These are phyloP conservation scores for Dothistroma septosporum DNA, from an alignment of 2,329 filamentous ascomycete genomes.

Conservation along the genomic window DNA sequence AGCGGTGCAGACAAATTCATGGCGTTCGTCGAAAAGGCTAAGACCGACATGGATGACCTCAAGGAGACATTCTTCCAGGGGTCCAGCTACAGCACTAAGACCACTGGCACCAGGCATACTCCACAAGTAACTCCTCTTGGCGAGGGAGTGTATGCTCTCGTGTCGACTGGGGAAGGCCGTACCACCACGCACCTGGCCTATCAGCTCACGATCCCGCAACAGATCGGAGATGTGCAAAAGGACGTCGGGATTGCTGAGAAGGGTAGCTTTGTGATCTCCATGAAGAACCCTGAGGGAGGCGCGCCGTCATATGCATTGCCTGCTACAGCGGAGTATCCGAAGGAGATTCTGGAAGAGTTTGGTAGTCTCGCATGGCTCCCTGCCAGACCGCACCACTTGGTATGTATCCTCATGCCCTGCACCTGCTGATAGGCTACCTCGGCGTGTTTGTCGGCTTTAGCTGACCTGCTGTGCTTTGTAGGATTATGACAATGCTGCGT, in stretches of 20 bases:
- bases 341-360: constrained; percentile 73
- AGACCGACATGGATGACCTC: constrained; percentile 62
- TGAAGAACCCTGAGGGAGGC: constrained; percentile 71
- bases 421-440: background rate
- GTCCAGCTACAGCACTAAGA: constrained; percentile 71
- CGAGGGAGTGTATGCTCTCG: constrained; percentile 81
- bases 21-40: constrained; percentile 75
- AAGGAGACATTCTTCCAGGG: constrained; percentile 66
- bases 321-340: constrained; percentile 63
- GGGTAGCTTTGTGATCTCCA: constrained; percentile 73
- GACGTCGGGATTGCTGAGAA: constrained; percentile 67
- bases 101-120: constrained; percentile 62
- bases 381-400: constrained; percentile 48
- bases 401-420: background rate
- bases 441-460: background rate
- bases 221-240: constrained; percentile 67
- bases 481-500: constrained; percentile 69
- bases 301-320: constrained; percentile 63
- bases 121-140: constrained; percentile 71
- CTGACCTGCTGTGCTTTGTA: background rate
- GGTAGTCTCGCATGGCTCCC: constrained; percentile 68
- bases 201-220: constrained; percentile 67
- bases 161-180: constrained; percentile 59
- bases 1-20: constrained; percentile 68
- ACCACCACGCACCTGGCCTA: constrained; percentile 69